Base-by-base conservation (phyloP, 306 rosid species). In the Urtica urens region DNA sequence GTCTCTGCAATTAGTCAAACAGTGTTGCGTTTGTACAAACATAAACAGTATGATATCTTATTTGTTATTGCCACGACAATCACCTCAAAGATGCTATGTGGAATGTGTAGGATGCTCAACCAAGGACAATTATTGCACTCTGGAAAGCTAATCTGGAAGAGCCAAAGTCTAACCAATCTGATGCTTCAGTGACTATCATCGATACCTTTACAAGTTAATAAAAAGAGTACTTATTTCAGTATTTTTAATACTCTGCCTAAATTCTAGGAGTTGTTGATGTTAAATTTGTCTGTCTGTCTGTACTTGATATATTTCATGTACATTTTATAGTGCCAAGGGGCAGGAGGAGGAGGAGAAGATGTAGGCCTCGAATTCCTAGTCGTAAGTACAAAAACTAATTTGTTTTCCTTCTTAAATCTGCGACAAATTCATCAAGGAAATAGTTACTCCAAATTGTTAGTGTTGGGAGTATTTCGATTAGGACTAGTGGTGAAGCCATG, bases 61-160 rank as follows among this genome's bases (percentile, higher is more conserved):
- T 23, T 14, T 26, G 20, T n/a, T 26, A 25, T 48, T 25, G 53
- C 30, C 23, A 26, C 23, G 3, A 20, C 23, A 3, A 49, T 54
- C 6, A 46, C 58, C 56, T 30, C 31, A 23, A 18, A 20, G 31
- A 14, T 27, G 25, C n/a, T 18, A 50, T 14, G 60, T 51, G 50
- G 49, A 65, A 72, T 69, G 71, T 34, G 59, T 86, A 90, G 99
- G 95, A 85, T 0, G 87, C 95, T 14, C 73, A 21, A 51, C 99
- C 99, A 6, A 85, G 85, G 4, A 57, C 71, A 22, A 50, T 92
- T 46, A 51, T 80, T 70, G 67, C 80, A 46, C 60, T 92, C 55
- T 92, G 96, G 96, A 82, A 74, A 67, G 82, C 90, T 59, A 70
- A 80, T 60, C 73, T 92, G 72, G 88, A 80, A 31, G 86, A 79